Conservation (phyloP, 352 stramenopile genomes). For the Globisporangium cylindrosporum region DNA sequence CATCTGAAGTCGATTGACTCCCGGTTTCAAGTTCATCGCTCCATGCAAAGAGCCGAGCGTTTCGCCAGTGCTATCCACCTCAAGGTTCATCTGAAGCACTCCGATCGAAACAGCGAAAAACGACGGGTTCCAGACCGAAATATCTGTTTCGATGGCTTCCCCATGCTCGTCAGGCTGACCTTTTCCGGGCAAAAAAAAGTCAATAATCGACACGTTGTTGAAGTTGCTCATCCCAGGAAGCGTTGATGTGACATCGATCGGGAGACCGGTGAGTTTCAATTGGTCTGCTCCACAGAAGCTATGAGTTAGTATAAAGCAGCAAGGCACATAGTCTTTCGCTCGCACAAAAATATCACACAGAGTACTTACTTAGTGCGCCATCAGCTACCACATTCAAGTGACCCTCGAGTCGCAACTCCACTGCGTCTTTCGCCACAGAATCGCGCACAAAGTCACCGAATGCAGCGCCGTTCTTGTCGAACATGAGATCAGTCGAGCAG, state of each 20-base stretch:
- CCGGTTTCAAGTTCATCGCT: constrained; percentile 51
- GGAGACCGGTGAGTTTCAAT: constrained; percentile 46
- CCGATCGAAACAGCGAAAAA: constrained; percentile 69
- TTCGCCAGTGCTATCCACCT: constrained; percentile 29
- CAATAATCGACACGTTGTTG: constrained; percentile 50
- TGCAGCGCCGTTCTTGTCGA: constrained; percentile 36
- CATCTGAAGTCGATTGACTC: constrained; percentile 49
- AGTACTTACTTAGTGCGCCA: constrained; percentile 54
- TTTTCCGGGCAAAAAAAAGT: constrained; percentile 55
- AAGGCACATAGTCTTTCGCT: neutral
- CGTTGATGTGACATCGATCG: constrained; percentile 38
- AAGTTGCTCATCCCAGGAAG: constrained; percentile 70
- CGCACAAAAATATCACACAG: neutral
- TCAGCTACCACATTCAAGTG: constrained; percentile 57
- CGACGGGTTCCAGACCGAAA: constrained; percentile 70
- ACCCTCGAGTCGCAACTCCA: constrained; percentile 49
- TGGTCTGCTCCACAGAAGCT: constrained; percentile 28
- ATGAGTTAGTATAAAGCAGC: constrained; percentile 4
- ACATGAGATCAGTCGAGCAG: constrained; percentile 43
- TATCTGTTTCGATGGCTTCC: constrained; percentile 55
- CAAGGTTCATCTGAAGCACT: constrained; percentile 51
- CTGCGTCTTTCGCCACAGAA: constrained; percentile 46
- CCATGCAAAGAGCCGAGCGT: constrained; percentile 50
- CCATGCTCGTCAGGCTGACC: constrained; percentile 26
- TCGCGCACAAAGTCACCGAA: constrained; percentile 74